These are phyloP conservation scores for Malassezia psittaci DNA, from an alignment of 1,284 basidiomycete genomes.

Conservation along the genomic window DNA sequence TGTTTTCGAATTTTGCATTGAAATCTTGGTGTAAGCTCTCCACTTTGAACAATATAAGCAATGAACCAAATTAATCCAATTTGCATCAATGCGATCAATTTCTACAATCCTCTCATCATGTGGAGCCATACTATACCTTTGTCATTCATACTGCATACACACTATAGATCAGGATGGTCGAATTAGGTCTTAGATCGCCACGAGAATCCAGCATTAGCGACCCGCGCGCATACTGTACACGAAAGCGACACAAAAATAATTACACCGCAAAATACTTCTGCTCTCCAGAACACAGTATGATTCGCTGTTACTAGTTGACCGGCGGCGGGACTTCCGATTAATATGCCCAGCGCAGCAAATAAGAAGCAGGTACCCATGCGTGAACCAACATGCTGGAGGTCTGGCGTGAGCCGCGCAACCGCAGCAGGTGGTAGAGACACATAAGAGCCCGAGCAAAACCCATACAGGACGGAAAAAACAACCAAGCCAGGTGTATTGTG, in stretches of 20 bases:
- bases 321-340: slow-evolving; percentile 20
- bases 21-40: no score
- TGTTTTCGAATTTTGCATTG: no score
- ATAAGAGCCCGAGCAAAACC: slow-evolving; percentile 28
- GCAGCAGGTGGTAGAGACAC: slow-evolving; percentile 23
- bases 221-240: not conserved
- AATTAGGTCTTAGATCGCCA: not conserved
- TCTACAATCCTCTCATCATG: no score
- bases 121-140: no score
- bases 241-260: not conserved
- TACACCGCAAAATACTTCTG: slow-evolving; percentile 14
- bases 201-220: not conserved
- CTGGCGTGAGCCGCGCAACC: not conserved
- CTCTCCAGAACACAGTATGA: slow-evolving; percentile 1
- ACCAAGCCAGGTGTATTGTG: slow-evolving; percentile 11
- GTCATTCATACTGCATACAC: no score
- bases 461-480: slow-evolving; percentile 26
- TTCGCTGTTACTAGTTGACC: slow-evolving; percentile 10
- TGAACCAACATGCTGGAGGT: slow-evolving; percentile 1
- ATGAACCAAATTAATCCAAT: no score
- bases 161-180: not conserved
- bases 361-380: slow-evolving; percentile 4
- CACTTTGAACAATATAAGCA: no score
- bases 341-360: slow-evolving; percentile 8
- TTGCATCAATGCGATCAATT: no score